These are phyloP conservation scores for Penicillium robsamsonii DNA, from an alignment of 495 filamentous ascomycete genomes.

Conservation along the genomic window DNA sequence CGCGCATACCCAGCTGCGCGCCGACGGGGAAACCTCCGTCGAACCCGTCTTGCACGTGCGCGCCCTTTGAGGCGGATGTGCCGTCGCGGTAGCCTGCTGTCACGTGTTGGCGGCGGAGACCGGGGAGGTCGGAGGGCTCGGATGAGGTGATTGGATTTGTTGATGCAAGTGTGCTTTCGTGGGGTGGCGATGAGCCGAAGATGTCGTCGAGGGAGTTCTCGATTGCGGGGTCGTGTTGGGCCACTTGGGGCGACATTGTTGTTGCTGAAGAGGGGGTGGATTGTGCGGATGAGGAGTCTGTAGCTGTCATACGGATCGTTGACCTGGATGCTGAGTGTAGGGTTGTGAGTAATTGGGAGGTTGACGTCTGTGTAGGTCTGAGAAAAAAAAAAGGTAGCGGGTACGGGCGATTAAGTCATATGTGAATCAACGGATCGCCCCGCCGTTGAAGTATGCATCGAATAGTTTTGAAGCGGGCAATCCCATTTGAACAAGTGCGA, in stretches of 20 bases:
- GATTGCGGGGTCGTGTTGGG: constrained; percentile 17
- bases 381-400: too few relatives aligned
- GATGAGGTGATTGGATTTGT: background rate
- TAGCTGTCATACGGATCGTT: background rate
- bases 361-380: too few relatives aligned
- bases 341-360: background rate
- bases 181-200: constrained; percentile 46
- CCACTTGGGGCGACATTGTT: constrained; percentile 28
- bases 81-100: constrained; percentile 92
- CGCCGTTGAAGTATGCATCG: too few relatives aligned
- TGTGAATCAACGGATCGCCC: too few relatives aligned
- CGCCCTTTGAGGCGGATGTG: constrained; percentile 65
- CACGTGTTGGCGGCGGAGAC: constrained; percentile 68
- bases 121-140: constrained; percentile 69
- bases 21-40: constrained; percentile 84
- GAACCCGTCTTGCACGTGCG: constrained; percentile 76
- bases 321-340: background rate
- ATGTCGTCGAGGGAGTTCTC: constrained; percentile 48
- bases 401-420: too few relatives aligned
- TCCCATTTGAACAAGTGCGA: too few relatives aligned
- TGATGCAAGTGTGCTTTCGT: background rate
- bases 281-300: constrained; percentile 6
- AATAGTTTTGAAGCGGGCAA: too few relatives aligned
- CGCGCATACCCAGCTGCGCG: constrained; percentile 68
- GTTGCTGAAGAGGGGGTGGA: constrained; percentile 27